These are phyloP conservation scores for Candida tropicalis DNA, from an alignment of 1,139 yeast species.

Conservation along the genomic window DNA sequence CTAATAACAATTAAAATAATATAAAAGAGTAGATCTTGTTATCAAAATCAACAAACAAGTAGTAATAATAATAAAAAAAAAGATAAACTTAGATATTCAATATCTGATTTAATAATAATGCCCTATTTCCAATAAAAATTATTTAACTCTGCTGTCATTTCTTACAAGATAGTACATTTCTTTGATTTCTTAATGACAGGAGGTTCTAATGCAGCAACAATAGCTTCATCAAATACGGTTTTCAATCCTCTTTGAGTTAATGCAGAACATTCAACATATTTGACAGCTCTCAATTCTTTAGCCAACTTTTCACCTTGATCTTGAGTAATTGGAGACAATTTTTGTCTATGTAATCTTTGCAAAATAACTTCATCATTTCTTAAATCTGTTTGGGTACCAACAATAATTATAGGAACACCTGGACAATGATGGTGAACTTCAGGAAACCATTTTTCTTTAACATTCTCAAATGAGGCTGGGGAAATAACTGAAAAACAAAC, in stretches of 20 bases:
- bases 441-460: conserved; percentile 78
- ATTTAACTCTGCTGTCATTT: neutral
- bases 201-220: conserved; percentile 92
- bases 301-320: conserved; percentile 94
- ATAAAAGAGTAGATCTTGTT: too few relatives aligned
- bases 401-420: conserved; percentile 85
- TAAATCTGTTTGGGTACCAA: conserved; percentile 93
- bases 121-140: conserved; percentile 8
- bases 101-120: conserved; percentile 6
- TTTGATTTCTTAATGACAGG: conserved; percentile 82
- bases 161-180: conserved; percentile 71
- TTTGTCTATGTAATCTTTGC: conserved; percentile 88
- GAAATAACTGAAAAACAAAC: conserved; percentile 86
- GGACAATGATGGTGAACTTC: conserved; percentile 88
- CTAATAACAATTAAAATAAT: neutral
- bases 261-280: conserved; percentile 98
- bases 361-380: conserved; percentile 91
- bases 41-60: too few relatives aligned
- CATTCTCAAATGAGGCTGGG: conserved; percentile 80
- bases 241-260: conserved; percentile 94
- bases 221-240: conserved; percentile 96
- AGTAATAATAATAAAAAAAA: too few relatives aligned
- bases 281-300: conserved; percentile 90
- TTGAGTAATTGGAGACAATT: conserved; percentile 79
- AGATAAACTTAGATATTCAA: conserved; percentile 6